Base-by-base conservation (phyloP, 129 eudicot species). In the Ambrosia artemisiifolia region DNA sequence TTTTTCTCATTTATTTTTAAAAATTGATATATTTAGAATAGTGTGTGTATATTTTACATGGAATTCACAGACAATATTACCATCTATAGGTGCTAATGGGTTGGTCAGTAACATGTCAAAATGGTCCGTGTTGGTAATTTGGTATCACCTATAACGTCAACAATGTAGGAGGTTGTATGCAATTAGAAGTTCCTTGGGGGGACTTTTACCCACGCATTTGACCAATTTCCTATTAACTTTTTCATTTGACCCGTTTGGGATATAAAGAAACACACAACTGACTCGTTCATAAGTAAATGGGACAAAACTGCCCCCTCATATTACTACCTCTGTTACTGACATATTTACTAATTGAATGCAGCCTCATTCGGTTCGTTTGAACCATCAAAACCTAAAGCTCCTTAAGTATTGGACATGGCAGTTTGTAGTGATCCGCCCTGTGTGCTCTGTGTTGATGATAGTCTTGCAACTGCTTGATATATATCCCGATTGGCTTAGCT, bases 361-460 rank as follows among this genome's bases (percentile, higher is more conserved):
- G 99, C 97, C 97, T 68, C 97, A 84, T 59, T 82, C 96, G 2
- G 88, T 81, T 66, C 91, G 86, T 18, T 69, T 90, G 79, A 86
- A 90, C 79, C 99, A 94, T 83, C 85, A 86, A 46, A 82, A 83
- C 32, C 73, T 94, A 63, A 86, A 84, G 82, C 97, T 85, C 44
- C 91, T 90, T 56, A 94, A 94, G 80, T 19, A 77, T 49, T 94
- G 99, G 99, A 94, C 99, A 53, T 90, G 87, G 93, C 99, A 94
- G 57, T 94, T 94, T 80, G 97, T 94, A 36, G 83, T 86, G 74
- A 88, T 94, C 71, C 95, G 99, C 34, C 99, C 97, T 35, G 86
- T 90, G 11, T 88, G 93, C 83, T 86, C 97, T 4, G 74, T 94
- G 28, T 68, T 90, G 68, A 94, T 94, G 97, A 88, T 94, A 66